Conservation (phyloP, 2,329 filamentous ascomycete species). For the Fusarium sp. region DNA sequence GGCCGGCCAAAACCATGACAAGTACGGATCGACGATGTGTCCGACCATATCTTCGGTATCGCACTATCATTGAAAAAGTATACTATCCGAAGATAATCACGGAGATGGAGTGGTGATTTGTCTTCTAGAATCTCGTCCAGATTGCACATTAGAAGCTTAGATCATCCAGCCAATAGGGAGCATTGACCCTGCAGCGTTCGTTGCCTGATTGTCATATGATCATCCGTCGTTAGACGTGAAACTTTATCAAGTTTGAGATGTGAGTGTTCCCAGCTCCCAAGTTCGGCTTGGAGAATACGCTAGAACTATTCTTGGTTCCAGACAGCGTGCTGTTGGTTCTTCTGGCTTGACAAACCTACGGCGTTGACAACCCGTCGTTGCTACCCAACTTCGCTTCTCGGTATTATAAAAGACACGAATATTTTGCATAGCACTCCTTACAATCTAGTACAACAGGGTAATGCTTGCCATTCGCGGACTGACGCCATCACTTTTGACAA, state of each 20-base stretch:
- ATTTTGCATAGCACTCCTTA: not conserved
- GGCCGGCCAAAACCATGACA: constrained; percentile 22
- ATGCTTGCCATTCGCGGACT: constrained; percentile 7
- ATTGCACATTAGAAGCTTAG: constrained; percentile 1
- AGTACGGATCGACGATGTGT: constrained; percentile 16
- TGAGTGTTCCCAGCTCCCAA: constrained; percentile 10
- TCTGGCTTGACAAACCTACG: not conserved
- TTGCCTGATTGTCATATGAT: constrained; percentile 2
- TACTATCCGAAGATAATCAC: constrained; percentile 11
- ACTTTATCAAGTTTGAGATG: constrained; percentile 4
- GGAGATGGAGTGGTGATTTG: constrained; percentile 18
- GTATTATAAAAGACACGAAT: not conserved
- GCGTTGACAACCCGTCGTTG: not conserved
- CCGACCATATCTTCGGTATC: constrained; percentile 37
- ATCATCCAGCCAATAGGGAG: constrained; percentile 6
- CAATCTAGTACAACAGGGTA: not conserved
- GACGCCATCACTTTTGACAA: constrained; percentile 17
- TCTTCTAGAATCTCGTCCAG: constrained; percentile 7
- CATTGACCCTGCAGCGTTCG: constrained; percentile 7
- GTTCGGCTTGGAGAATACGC: constrained; percentile 6
- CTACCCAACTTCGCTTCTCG: constrained; percentile 7
- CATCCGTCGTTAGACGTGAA: constrained; percentile 5
- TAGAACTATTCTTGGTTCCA: not conserved
- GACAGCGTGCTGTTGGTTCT: constrained; percentile 1
- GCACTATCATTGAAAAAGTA: constrained; percentile 21